Evolutionary conservation across 305 asterid species (phyloP), one percentile per base, ranked within the genome.

Genomic region (Fraxinus sp.): DNA sequence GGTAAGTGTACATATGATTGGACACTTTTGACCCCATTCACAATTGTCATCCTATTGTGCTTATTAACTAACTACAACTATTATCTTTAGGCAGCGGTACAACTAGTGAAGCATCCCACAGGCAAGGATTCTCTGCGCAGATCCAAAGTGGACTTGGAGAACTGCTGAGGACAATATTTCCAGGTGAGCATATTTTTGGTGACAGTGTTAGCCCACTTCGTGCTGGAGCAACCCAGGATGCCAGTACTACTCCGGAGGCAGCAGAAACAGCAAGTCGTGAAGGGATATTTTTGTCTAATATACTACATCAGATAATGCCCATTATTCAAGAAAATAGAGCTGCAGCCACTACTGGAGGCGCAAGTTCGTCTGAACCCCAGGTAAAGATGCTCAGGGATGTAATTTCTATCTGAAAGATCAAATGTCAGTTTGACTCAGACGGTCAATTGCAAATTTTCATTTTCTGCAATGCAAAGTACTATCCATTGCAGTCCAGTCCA

Each of bases 141-240:
- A 77, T 87, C 84, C 83, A 87, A 77, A 89, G 90, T 79, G 91
- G 93, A 80, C 82, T 95, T 57, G 94, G 92, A 83, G 95, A 90
- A 82, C 87, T 93, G 83, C 85, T 92, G 43, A 86, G 92, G 77
- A 83, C 92, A 33, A 80, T 91, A 62, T 86, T 93, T 83, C 83
- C 93, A 0, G 92, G 93, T 80, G 97, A 87, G 59, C 88, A 86
- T 62, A 57, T 80, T 73, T 74, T 86, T 26, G 78, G 68, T 30
- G 88, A 85, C 41, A 79, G 74, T 77, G 79, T 84, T 10, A 83
- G 76, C 80, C 71, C 82, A 73, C 86, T 81, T 33, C 89, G 72
- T 37, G 68, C 71, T 83, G 91, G 82, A 80, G 82, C 83, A 57
- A 88, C 91, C 46, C 92, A 87, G 84, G 87, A 80, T 77, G 81